Base-by-base conservation (phyloP, 257 asterid genomes). In the Jacaranda mimosifolia region DNA sequence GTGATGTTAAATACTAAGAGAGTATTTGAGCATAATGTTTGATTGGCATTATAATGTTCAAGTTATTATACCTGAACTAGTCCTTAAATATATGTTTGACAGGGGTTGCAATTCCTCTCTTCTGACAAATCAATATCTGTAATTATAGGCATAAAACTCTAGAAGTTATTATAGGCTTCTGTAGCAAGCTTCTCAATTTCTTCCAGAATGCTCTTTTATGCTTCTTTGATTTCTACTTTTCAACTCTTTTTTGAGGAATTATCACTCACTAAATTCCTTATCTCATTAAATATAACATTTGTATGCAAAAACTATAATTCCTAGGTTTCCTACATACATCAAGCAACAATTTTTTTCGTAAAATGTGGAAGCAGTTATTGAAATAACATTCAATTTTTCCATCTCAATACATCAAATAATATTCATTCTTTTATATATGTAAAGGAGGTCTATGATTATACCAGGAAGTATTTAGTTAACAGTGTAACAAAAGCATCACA, bases 111-210 rank as follows among this genome's bases (percentile, higher is more conserved):
- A 38, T 42, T 83, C 76, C 85, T 87, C 51, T 81, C 86, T 70
- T 89, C 96, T 14, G 73, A 51, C 19, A 70, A 53, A 75, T 75
- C 86, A 39, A 36, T 79, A 57, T 84, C 90, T 6, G 76, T 60
- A 65, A 84, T 89, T 51, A 85, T 72, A 63, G 98, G 94, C n/a
- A 82, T 75, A 48, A 90, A 85, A 79, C 85, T 82, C 80, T 96
- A 83, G 84, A 96, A 96, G 80, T 91, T 88, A 80, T 97, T 82
- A 68, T 96, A 96, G 70, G 99, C 99, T 86, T 96, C 99, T 60
- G 97, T 98, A 56, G 98, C 99, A 32, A 96, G 97, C 90, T 96
- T 96, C 92, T 93, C 99, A 45, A 96, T 96, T 83, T 93, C 99
- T 74, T 89, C 97, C 84, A 96, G 99, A 85, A 96, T 93, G 89